phyloP scores from a whole-genome alignment of 2,329 filamentous ascomycete genomes.

The Paraphoma sp. region DNA sequence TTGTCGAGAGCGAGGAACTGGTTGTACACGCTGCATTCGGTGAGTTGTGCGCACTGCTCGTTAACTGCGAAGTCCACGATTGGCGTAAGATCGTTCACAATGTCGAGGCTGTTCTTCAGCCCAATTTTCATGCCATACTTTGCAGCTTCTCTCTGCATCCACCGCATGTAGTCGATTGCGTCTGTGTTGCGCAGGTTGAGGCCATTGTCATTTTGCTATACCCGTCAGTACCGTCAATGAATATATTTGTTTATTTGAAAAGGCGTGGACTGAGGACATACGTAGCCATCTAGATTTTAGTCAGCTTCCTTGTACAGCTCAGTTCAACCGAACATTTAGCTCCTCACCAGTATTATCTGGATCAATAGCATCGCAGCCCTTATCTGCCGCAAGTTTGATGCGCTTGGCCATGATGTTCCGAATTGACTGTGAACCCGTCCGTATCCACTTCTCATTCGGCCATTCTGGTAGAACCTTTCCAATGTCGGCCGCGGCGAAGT shows the following conservation, averaged over 20 bases:
- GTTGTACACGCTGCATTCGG: constrained; percentile 31
- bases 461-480: constrained; percentile 38
- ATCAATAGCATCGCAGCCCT: constrained; percentile 43
- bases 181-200: constrained; percentile 30
- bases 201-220: constrained; percentile 40
- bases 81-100: constrained; percentile 23
- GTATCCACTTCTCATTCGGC: constrained; percentile 41
- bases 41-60: constrained; percentile 36
- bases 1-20: constrained; percentile 36
- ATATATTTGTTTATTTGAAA: background rate
- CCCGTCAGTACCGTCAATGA: constrained; percentile 10
- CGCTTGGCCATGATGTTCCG: constrained; percentile 38
- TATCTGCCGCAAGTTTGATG: constrained; percentile 36
- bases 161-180: constrained; percentile 33
- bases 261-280: constrained; percentile 8
- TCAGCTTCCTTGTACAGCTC: background rate
- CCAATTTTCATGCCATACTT: constrained; percentile 33
- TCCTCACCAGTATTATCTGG: constrained; percentile 39
- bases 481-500: constrained; percentile 30
- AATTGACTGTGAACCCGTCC: constrained; percentile 27
- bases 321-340: too few relatives aligned
- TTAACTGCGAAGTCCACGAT: constrained; percentile 41
- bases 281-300: constrained; percentile 24
- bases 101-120: constrained; percentile 40
- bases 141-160: constrained; percentile 30